Evolutionary conservation across 495 filamentous ascomycete genomes (phyloP), one percentile per base, ranked within the genome.

Genomic region (Penicilliopsis zonata): DNA sequence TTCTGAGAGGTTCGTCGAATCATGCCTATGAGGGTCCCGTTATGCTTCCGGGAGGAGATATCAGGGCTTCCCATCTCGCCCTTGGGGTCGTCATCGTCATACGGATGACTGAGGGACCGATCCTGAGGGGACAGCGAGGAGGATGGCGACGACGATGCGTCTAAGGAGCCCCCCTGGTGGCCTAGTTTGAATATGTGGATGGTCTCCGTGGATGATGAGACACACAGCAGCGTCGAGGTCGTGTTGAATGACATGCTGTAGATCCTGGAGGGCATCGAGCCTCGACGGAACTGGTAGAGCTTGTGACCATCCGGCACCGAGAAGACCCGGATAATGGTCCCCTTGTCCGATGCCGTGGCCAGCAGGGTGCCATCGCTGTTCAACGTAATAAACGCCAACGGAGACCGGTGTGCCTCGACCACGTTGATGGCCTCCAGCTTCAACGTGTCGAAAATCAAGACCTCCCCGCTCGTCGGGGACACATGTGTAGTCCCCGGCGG

Each of bases 231-330:
- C 5, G 88, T 90, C 3, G 86, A 92, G 19, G 80, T 86, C 10
- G 84, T 72, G 52, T 98, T 98, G 65, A 96, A 98, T n/a, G 85
- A 90, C 90, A 98, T 95, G 74, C 86, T 92, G 55, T 82, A 94
- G 37, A 98, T 96, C 13, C 81, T 76, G 3, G 85, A 83, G 0
- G 90, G 90, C 55, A 93, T 93, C 7, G 86, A 92, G 16, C 90
- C 90, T 40, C 90, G 72, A 34, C 90, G 76, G 53, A 98, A 98
- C 48, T 98, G 88, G 45, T 80, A 94, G 12, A 98, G 71, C 50
- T 94, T 98, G 42, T 86, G 78, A 4, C 81, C 87, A 35, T 76
- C 69, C 3, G 90, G 92, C 3, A 98, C 69, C 0, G 82, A 80
- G 55, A 96, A 96, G 24, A 98, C 85, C 16, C 90, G 77, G 32